Evolutionary conservation across 768 basidiomycete species (phyloP).

Genomic region (Sutorius australiensis): DNA sequence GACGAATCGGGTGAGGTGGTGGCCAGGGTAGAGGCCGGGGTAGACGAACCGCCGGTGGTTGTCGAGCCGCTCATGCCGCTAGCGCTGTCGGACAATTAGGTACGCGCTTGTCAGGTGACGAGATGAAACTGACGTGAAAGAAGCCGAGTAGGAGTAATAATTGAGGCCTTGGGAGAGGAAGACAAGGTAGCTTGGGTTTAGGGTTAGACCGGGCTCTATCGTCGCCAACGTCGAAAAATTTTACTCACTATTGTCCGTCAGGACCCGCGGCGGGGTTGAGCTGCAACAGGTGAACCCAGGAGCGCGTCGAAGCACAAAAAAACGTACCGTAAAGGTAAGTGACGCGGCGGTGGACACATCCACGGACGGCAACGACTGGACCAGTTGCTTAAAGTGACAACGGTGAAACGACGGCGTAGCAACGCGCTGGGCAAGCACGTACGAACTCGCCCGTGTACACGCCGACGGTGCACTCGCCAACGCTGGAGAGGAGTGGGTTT

Average conservation of each 20-base stretch:
- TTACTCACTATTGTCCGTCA: slow-evolving; percentile 52
- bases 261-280: slow-evolving; percentile 55
- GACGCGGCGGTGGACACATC: slow-evolving; percentile 48
- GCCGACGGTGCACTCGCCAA: slow-evolving; percentile 53
- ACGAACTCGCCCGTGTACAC: slow-evolving; percentile 59
- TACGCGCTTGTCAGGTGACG: neutral
- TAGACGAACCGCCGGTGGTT: slow-evolving; percentile 21
- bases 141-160: slow-evolving; percentile 47
- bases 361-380: slow-evolving; percentile 53
- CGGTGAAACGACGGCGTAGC: neutral
- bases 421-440: slow-evolving; percentile 14
- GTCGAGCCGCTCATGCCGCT: slow-evolving; percentile 55
- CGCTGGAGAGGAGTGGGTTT: slow-evolving; percentile 42
- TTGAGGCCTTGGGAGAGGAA: slow-evolving; percentile 41
- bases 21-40: slow-evolving; percentile 1
- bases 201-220: slow-evolving; percentile 2
- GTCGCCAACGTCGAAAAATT: neutral
- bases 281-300: slow-evolving; percentile 29
- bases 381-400: slow-evolving; percentile 41
- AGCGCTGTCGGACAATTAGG: slow-evolving; percentile 37
- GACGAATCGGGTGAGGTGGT: slow-evolving; percentile 11
- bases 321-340: slow-evolving; percentile 53
- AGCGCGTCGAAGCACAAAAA: neutral
- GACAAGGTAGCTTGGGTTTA: slow-evolving; percentile 51
- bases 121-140: slow-evolving; percentile 46